Percentiles rank a stretch among this genome's conserved stretches.
These are phyloP conservation scores for Talaromyces liani DNA, from an alignment of 495 filamentous ascomycete species.

Conservation along the genomic window DNA sequence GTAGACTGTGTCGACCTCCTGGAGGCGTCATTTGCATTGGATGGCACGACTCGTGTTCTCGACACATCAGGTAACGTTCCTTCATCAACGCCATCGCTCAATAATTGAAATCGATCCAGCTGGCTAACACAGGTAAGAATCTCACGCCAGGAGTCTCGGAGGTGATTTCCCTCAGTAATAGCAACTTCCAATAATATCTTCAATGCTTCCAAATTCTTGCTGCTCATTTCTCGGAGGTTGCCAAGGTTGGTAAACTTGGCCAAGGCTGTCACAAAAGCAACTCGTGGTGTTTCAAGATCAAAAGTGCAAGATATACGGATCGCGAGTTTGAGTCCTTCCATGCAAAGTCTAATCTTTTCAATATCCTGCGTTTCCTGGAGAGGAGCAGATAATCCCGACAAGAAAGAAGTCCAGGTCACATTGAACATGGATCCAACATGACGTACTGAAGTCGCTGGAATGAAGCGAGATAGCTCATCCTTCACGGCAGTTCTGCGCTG, in stretches of 20 bases:
- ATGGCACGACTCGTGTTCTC: conserved; percentile 64
- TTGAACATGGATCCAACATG: conserved; percentile 99
- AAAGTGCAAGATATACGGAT: conserved; percentile 91
- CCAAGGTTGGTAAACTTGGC: conserved; percentile 92
- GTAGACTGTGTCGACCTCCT: conserved; percentile 62
- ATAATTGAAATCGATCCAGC: conserved; percentile 91
- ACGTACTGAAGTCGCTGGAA: conserved; percentile 84
- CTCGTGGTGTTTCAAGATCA: conserved; percentile 79
- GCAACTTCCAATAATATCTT: conserved; percentile 87
- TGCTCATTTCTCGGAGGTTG: conserved; percentile 90
- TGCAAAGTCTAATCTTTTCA: conserved; percentile 81
- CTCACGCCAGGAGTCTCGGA: conserved; percentile 89
- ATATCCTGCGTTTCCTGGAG: conserved; percentile 89
- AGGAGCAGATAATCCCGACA: conserved; percentile 83
- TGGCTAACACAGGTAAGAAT: conserved; percentile 93
- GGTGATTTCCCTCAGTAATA: conserved; percentile 80
- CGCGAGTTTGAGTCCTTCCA: conserved; percentile 91
- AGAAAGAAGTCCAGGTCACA: conserved; percentile 98
- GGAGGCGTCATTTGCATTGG: conserved; percentile 34
- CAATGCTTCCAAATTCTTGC: conserved; percentile 92
- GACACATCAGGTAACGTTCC: conserved; percentile 88
- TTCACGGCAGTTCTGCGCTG: conserved; percentile 71
- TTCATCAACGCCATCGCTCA: conserved; percentile 89
- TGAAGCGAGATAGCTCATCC: conserved; percentile 65
- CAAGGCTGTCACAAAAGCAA: conserved; percentile 88